Conservation (phyloP, 2,329 filamentous ascomycete species). For the Huntiella moniliformis region DNA sequence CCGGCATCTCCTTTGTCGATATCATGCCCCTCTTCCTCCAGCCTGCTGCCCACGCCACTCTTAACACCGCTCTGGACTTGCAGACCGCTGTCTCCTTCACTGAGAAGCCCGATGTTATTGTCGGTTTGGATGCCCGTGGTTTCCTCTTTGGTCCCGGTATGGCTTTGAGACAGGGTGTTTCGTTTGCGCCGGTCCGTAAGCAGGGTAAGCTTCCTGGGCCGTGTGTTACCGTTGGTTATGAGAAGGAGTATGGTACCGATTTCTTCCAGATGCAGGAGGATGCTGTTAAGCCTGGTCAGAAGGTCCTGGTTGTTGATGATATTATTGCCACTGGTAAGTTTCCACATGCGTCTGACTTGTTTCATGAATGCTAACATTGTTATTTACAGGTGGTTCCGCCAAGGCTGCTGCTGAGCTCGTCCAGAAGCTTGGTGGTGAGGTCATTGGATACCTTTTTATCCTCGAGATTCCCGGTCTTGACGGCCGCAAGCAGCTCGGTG, state of each 20-base stretch:
- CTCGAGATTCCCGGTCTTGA: slow-evolving; percentile 89
- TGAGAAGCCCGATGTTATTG: slow-evolving; percentile 65
- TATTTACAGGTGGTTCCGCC: slow-evolving; percentile 61
- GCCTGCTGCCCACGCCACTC: slow-evolving; percentile 49
- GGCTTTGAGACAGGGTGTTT: slow-evolving; percentile 62
- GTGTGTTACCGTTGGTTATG: slow-evolving; percentile 65
- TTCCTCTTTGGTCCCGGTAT: slow-evolving; percentile 89
- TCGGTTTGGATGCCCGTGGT: slow-evolving; percentile 83
- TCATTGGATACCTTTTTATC: slow-evolving; percentile 85
- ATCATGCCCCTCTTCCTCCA: slow-evolving; percentile 91
- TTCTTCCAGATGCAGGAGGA: slow-evolving; percentile 90
- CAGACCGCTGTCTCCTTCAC: slow-evolving; percentile 50
- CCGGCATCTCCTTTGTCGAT: slow-evolving; percentile 91
- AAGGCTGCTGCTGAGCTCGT: slow-evolving; percentile 75
- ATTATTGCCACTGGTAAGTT: slow-evolving; percentile 89
- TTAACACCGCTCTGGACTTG: slow-evolving; percentile 71
- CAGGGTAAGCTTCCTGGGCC: slow-evolving; percentile 86
- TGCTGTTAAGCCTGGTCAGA: slow-evolving; percentile 68
- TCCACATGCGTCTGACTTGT: background rate
- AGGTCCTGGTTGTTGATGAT: slow-evolving; percentile 85
- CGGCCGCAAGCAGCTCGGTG: slow-evolving; percentile 73
- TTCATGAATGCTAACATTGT: background rate
- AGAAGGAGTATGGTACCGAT: slow-evolving; percentile 94
- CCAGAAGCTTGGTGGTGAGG: slow-evolving; percentile 63
- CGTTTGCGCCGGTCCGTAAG: slow-evolving; percentile 89